phyloP scores from a whole-genome alignment of 2,329 filamentous ascomycete genomes.

The Sporothrix mexicana region DNA sequence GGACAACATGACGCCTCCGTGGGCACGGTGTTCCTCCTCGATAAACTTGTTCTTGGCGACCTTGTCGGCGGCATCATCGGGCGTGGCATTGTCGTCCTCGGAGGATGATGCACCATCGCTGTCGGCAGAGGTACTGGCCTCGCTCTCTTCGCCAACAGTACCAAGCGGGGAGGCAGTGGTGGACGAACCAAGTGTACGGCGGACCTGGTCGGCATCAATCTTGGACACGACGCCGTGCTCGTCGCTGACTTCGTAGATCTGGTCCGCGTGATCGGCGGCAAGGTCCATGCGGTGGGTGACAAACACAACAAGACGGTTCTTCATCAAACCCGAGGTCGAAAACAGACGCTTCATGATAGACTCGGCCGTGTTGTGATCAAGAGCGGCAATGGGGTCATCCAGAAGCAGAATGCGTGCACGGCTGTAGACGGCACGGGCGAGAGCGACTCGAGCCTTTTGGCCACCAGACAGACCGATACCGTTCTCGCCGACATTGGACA shows the following conservation, averaged over 20 bases:
- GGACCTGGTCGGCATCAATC: conserved; percentile 30
- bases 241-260: conserved; percentile 72
- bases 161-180: conserved; percentile 45
- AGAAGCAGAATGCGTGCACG: conserved; percentile 62
- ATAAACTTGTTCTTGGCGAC: conserved; percentile 74
- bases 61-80: conserved; percentile 51
- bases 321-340: conserved; percentile 44
- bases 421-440: conserved; percentile 68
- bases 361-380: conserved; percentile 67
- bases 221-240: conserved; percentile 55
- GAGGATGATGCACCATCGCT: conserved; percentile 40
- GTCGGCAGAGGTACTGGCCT: conserved; percentile 40
- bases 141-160: conserved; percentile 42
- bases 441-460: conserved; percentile 66
- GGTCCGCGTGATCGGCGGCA: conserved; percentile 72
- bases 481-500: conserved; percentile 65
- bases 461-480: conserved; percentile 68
- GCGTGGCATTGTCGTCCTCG: conserved; percentile 51
- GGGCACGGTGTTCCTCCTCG: conserved; percentile 74
- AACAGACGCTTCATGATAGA: conserved; percentile 67
- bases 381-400: conserved; percentile 67
- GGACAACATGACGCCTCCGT: conserved; percentile 74
- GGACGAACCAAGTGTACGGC: conserved; percentile 44
- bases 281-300: conserved; percentile 83
- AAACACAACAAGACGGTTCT: conserved; percentile 73